These are phyloP conservation scores for Zopfia rhizophila DNA, from an alignment of 2,329 filamentous ascomycete species.

Conservation along the genomic window DNA sequence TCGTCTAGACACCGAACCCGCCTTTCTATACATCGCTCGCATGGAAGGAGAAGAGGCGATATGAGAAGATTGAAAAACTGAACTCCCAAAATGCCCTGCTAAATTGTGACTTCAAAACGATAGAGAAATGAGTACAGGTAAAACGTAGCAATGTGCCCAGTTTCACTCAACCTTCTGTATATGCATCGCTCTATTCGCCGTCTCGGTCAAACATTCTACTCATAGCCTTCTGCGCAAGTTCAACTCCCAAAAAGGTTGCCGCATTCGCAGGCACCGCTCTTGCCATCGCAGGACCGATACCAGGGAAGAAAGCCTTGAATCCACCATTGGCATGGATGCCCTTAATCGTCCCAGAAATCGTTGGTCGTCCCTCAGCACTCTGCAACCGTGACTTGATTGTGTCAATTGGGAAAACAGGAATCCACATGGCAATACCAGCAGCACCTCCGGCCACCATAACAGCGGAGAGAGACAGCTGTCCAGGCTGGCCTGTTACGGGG, in stretches of 20 bases:
- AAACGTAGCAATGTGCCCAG: no score
- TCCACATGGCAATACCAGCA: constrained; percentile 98
- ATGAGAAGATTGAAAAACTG: no score
- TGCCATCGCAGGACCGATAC: constrained; percentile 90
- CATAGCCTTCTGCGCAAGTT: constrained; percentile 85
- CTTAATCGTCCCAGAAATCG: constrained; percentile 80
- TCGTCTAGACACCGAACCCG: no score
- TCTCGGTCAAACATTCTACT: constrained; percentile 72
- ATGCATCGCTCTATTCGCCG: constrained; percentile 41
- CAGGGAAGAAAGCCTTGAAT: constrained; percentile 93
- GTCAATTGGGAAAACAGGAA: constrained; percentile 96
- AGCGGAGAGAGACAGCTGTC: constrained; percentile 82
- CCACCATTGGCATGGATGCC: constrained; percentile 87
- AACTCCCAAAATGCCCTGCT: no score
- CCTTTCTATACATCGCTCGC: no score
- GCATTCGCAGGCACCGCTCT: constrained; percentile 96
- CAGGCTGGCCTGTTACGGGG: constrained; percentile 73
- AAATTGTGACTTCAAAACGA: no score
- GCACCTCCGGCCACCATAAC: constrained; percentile 88
- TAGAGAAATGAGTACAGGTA: no score
- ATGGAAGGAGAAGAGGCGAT: no score
- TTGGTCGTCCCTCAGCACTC: constrained; percentile 86
- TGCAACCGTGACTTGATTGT: constrained; percentile 96
- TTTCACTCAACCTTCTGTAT: no score
- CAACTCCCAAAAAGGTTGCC: constrained; percentile 89